Conservation (phyloP, 2,329 filamentous ascomycete genomes). For the Metarhizium rileyi region DNA sequence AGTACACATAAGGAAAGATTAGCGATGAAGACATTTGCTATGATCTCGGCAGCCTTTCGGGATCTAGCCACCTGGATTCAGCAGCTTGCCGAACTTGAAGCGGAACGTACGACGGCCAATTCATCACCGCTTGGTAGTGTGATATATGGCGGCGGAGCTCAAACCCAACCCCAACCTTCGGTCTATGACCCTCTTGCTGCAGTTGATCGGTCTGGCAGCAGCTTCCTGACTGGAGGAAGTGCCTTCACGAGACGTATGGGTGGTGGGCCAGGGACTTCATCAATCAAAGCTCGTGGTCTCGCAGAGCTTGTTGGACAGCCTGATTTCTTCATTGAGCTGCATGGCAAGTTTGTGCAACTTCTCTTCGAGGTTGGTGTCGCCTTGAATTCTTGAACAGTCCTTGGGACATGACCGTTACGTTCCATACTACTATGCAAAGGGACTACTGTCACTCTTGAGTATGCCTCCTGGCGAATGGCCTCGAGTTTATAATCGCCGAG, state of each 20-base stretch:
- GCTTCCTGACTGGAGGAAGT: conserved; percentile 46
- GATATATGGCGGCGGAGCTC: conserved; percentile 27
- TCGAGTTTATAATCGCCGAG: not conserved
- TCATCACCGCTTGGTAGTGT: conserved; percentile 28
- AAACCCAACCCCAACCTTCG: conserved; percentile 16
- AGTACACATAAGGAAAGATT: conserved; percentile 55
- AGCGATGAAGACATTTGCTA: conserved; percentile 56
- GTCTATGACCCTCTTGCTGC: conserved; percentile 21
- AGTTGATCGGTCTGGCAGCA: conserved; percentile 36
- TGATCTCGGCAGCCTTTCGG: conserved; percentile 52
- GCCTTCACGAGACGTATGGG: conserved; percentile 50
- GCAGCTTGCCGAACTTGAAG: conserved; percentile 51
- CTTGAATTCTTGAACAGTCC: conserved; percentile 32
- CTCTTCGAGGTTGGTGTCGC: conserved; percentile 49
- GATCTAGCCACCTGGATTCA: conserved; percentile 58
- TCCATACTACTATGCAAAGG: not conserved
- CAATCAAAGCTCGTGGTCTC: conserved; percentile 49
- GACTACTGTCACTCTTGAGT: not conserved
- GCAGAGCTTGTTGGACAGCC: conserved; percentile 57
- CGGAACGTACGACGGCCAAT: conserved; percentile 43
- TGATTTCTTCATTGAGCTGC: conserved; percentile 59
- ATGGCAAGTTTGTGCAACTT: conserved; percentile 53
- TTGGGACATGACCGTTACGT: not conserved
- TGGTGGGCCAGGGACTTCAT: conserved; percentile 43
- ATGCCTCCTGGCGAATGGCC: not conserved